Conservation (phyloP, 805 yeast species). For the Spathaspora hagerdaliae region DNA sequence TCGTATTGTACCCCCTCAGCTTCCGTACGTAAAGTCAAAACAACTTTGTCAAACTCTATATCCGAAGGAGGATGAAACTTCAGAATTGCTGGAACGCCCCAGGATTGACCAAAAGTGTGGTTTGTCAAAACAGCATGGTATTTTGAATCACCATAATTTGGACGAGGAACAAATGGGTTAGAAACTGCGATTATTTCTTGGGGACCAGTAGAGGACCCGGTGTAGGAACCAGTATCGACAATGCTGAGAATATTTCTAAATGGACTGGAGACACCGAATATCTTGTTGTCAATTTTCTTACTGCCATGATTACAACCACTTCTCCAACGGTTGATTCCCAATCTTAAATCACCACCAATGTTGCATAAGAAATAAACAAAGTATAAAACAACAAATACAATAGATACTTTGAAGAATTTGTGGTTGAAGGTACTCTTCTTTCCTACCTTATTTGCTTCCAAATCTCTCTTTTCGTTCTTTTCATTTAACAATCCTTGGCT, state of each 20-base stretch:
- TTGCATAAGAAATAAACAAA: neutral
- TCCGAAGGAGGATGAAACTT: conserved; percentile 41
- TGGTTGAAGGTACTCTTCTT: too few species aligned
- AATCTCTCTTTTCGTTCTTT: neutral
- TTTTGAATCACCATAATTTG: conserved; percentile 31
- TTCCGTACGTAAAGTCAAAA: conserved; percentile 48
- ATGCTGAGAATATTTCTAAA: neutral
- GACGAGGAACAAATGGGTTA: conserved; percentile 21
- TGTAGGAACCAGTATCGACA: conserved; percentile 1
- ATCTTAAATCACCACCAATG: neutral
- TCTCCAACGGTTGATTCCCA: neutral
- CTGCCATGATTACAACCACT: neutral
- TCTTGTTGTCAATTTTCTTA: neutral
- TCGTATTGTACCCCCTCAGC: conserved; percentile 63
- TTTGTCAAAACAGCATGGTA: conserved; percentile 37
- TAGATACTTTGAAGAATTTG: too few species aligned
- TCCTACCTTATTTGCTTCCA: neutral
- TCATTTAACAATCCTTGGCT: neutral
- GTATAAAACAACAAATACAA: neutral
- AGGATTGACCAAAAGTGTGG: conserved; percentile 53
- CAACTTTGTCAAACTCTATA: conserved; percentile 47
- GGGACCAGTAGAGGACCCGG: neutral
- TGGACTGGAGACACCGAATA: neutral
- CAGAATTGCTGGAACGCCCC: conserved; percentile 52
- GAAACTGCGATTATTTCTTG: conserved; percentile 22